Evolutionary conservation across 2,329 filamentous ascomycete species (phyloP).

Genomic region (Rutstroemia sp.): DNA sequence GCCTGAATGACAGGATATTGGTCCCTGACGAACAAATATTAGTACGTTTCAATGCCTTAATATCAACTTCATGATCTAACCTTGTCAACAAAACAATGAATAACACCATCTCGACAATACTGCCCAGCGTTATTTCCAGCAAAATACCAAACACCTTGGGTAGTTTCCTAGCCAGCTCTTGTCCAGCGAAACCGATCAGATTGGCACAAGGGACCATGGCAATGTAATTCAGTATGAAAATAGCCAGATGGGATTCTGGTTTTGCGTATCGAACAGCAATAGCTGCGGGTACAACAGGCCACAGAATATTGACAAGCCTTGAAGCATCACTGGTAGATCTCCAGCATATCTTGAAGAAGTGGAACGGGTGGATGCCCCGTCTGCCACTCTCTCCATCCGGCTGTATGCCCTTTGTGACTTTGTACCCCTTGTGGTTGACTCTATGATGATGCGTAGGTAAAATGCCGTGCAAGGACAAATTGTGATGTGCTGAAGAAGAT

Average conservation of each 20-base stretch:
- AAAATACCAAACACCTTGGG: constrained; percentile 64
- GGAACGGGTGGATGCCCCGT: constrained; percentile 53
- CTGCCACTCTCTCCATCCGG: constrained; percentile 62
- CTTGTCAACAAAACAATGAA: constrained; percentile 66
- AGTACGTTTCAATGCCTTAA: not conserved
- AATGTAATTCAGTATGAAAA: constrained; percentile 66
- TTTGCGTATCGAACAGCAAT: constrained; percentile 54
- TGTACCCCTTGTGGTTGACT: constrained; percentile 19
- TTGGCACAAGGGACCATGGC: constrained; percentile 74
- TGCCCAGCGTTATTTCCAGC: constrained; percentile 57
- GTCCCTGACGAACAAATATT: constrained; percentile 15
- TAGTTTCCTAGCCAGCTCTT: constrained; percentile 65
- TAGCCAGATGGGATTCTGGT: constrained; percentile 50
- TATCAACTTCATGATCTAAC: not conserved
- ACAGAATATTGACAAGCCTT: constrained; percentile 60
- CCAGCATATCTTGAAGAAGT: constrained; percentile 58
- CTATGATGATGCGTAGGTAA: constrained; percentile 3
- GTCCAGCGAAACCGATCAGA: constrained; percentile 65
- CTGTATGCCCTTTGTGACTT: constrained; percentile 31
- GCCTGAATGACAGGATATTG: constrained; percentile 69
- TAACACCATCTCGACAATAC: constrained; percentile 73
- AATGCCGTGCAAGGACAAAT: constrained; percentile 1
- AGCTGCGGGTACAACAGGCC: constrained; percentile 67
- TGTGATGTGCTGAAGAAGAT: constrained; percentile 5
- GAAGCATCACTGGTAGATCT: constrained; percentile 57